Base-by-base conservation (phyloP, 805 yeast genomes). In the Kuraishia molischiana region DNA sequence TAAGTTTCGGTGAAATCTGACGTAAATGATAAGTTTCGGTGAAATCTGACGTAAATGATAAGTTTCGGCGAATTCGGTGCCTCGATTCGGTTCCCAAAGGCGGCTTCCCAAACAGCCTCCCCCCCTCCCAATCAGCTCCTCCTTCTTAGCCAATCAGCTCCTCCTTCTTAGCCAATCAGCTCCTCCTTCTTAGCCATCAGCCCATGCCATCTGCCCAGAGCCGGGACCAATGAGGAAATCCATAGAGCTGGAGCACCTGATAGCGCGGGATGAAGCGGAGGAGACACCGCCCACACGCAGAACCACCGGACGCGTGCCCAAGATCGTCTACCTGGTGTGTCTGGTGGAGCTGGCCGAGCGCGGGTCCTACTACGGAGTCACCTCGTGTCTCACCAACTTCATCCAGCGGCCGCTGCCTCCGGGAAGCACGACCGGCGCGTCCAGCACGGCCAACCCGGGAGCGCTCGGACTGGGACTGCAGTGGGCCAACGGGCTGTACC, bases 361-460 rank as follows among this genome's bases (percentile, higher is more conserved):
- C 56, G 77, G 72, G 38, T 69, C 76, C 4, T 72, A 71, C 48
- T 72, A 67, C 44, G 72, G 76, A 19, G 61, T 62, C 8, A 48
- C 58, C 29, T 67, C 67, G 38, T 53, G 32, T 35, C 58, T 72
- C 38, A 53, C 69, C 24, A 72, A 72, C 48, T 72, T 71, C 45
- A 62, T 72, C 39, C 72, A 67, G 54, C 61, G 74, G 54, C 72
- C 72, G n/a, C 53, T 71, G 35, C 77, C 77, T 8, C 51, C 49
- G 29, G 69, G 69, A 33, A 64, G 66, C 19, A 62, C 62, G 6
- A n/a, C 33, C 5, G 33, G 33, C 8, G 33, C 33, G 6, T 20
- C 33, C 5, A 31, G 14, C 8, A 71, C 39, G 70, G 66, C 55
- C 61, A 74, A 54, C 71, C 73, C 77, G 14, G 78, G 77, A 52